Percentiles rank a stretch among this genome's conserved stretches.
Evolutionary conservation across 202 grass and related monocot species (phyloP).

Genomic region (Schoenoplectus triqueter): DNA sequence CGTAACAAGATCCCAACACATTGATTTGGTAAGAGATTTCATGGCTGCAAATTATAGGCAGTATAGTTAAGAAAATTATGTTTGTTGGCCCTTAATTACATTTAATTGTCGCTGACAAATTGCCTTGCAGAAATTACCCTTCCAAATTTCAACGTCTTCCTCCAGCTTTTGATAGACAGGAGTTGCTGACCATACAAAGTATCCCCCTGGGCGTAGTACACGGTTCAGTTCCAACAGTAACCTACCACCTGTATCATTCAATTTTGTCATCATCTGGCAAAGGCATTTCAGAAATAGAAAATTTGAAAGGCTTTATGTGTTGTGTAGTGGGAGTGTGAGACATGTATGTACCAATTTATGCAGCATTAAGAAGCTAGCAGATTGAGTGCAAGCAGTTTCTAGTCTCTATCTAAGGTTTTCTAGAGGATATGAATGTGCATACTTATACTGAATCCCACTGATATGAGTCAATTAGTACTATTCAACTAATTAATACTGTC

Average conservation of each 20-base stretch:
- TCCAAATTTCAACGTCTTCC: conserved; percentile 89
- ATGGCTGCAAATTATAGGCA: conserved; percentile 51
- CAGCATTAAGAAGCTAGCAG: conserved; percentile 13
- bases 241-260: conserved; percentile 55
- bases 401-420: neutral
- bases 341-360: neutral
- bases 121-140: conserved; percentile 40
- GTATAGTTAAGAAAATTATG: neutral
- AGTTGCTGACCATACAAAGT: conserved; percentile 95
- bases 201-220: conserved; percentile 79
- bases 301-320: neutral
- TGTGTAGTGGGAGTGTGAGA: neutral
- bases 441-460: neutral
- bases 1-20: conserved; percentile 87
- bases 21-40: conserved; percentile 71
- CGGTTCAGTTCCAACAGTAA: conserved; percentile 91
- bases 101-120: neutral
- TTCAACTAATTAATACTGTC: conserved; percentile 18
- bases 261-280: neutral
- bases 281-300: neutral
- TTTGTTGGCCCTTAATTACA: neutral
- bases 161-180: conserved; percentile 94
- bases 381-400: conserved; percentile 8
- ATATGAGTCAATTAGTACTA: neutral
- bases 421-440: too few relatives aligned